Evolutionary conservation across 1,284 basidiomycete species (phyloP), one percentile per base, ranked within the genome.

Genomic region (Bjerkandera adusta): DNA sequence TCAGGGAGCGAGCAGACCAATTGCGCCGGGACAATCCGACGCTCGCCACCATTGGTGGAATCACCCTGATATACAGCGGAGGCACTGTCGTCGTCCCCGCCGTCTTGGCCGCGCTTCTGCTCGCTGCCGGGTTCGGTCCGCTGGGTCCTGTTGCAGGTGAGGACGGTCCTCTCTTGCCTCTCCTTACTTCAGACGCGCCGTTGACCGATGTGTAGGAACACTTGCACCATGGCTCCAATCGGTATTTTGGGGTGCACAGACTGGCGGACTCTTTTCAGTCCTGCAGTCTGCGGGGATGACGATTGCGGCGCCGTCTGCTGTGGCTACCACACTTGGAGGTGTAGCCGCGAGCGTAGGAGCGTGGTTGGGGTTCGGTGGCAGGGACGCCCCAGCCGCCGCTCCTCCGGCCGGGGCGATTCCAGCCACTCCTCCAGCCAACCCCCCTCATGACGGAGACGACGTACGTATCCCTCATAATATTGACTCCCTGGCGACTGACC

Each of bases 111-210:
- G 43, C 43, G 3, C 34, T 45, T 3, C 36, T 38, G 12, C 43
- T 45, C 13, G 34, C 35, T 20, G 43, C 36, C 5, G 43, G 43
- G 10, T 45, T 45, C 25, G 43, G 43, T 7, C 43, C 43, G 8
- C 43, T 45, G 5, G 43, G 43, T 13, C 43, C 43, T 26, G 15
- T 45, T 12, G 43, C 43, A 2, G 43, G 43, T 45, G 22, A 13
- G 43, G 20, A n/a, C n/a, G n/a, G n/a, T n/a, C n/a, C n/a, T n/a
- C n/a, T n/a, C n/a, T n/a, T n/a, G 27, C 8, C 8, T 30, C 27
- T 30, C 27, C 27, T 8, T 30, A 8, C 8, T n/a, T 30, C 8
- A 30, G 8, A 30, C n/a, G 8, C 27, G n/a, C 8, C 27, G n/a
- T n/a, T n/a, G n/a, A 30, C 27, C n/a, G 8, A 13, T n/a, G 18